Evolutionary conservation across 495 filamentous ascomycete genomes (phyloP).

Genomic region (Hyphodiscus hymeniophilus): DNA sequence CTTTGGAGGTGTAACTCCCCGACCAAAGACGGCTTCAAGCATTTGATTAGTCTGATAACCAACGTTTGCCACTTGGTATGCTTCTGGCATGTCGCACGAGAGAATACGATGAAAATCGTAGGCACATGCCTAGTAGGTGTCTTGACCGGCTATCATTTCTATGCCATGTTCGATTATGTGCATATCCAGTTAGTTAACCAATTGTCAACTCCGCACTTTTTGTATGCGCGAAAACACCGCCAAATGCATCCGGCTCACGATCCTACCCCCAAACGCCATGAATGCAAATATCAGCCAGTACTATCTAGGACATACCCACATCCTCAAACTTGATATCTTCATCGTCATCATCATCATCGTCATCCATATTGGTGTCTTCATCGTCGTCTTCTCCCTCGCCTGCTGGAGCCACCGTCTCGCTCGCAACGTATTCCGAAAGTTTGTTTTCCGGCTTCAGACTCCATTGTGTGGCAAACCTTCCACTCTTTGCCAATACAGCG

Average conservation of each 20-base stretch:
- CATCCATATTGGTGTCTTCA: slow-evolving; percentile 53
- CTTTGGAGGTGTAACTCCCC: too few species aligned
- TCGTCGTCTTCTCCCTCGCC: slow-evolving; percentile 37
- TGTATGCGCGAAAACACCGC: slow-evolving; percentile 3
- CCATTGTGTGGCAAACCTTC: slow-evolving; percentile 77
- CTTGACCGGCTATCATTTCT: background rate
- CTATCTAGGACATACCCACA: slow-evolving; percentile 27
- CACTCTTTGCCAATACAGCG: slow-evolving; percentile 69
- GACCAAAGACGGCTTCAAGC: too few species aligned
- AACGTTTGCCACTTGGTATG: too few species aligned
- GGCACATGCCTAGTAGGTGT: too few species aligned
- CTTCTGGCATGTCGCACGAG: too few species aligned
- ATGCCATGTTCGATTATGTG: background rate
- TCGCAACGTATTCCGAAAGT: slow-evolving; percentile 41
- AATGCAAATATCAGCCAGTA: slow-evolving; percentile 6
- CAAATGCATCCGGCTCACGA: slow-evolving; percentile 1
- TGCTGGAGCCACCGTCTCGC: slow-evolving; percentile 39
- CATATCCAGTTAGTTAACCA: background rate
- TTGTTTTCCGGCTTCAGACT: slow-evolving; percentile 67
- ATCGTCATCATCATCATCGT: slow-evolving; percentile 52
- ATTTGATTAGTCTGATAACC: too few species aligned
- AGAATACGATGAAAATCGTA: too few species aligned
- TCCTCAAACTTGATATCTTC: slow-evolving; percentile 74
- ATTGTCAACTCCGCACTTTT: background rate
- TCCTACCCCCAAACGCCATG: slow-evolving; percentile 9